These are phyloP conservation scores for Russula earlei DNA, from an alignment of 768 basidiomycete genomes.

Conservation along the genomic window DNA sequence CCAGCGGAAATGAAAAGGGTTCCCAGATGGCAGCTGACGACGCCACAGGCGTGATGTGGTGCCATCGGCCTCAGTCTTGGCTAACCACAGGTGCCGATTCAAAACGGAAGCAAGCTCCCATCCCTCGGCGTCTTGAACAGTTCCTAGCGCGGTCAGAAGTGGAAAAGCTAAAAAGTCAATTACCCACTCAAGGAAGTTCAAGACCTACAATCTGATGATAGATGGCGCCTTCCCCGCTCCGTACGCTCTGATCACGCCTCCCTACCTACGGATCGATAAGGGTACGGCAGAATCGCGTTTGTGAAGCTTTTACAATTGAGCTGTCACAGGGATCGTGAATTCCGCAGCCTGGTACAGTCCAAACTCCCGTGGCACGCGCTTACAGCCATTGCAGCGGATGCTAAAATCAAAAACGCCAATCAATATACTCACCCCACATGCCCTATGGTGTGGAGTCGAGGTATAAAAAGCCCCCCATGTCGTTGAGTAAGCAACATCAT, in stretches of 20 bases:
- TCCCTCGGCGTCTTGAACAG: not conserved
- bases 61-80: constrained; percentile 1
- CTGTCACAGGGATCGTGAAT: constrained; percentile 1
- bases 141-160: not conserved
- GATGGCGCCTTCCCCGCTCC: not conserved
- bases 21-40: constrained; percentile 12
- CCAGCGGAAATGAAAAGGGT: constrained; percentile 6
- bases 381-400: constrained; percentile 1
- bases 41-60: constrained; percentile 16
- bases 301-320: not conserved
- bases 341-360: constrained; percentile 5
- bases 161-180: not conserved
- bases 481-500: not conserved
- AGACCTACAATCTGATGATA: not conserved
- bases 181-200: not conserved
- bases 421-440: not conserved
- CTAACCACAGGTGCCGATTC: not conserved
- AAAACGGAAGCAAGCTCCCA: not conserved
- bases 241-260: not conserved
- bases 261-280: constrained; percentile 13
- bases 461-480: constrained; percentile 11
- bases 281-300: constrained; percentile 3
- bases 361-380: constrained; percentile 2
- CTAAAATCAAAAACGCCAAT: constrained; percentile 6
- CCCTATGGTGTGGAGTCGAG: not conserved